A percentile compares a stretch with the other conserved stretches of the same genome.
phyloP scores from a whole-genome alignment of 345 rosid genomes.

The Cochlearia excelsa region DNA sequence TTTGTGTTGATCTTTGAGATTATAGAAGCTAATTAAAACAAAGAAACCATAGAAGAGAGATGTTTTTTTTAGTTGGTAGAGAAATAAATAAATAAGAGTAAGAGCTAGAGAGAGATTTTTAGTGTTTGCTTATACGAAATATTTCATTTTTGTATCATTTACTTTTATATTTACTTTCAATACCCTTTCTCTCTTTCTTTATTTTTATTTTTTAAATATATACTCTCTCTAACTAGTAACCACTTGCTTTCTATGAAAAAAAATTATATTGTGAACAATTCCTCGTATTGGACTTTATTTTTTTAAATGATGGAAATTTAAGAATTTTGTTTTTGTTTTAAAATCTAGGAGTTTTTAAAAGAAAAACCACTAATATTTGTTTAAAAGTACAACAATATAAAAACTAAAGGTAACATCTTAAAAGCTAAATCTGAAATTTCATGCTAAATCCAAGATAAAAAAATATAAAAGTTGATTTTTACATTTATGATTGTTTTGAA shows the following conservation, averaged over 20 bases:
- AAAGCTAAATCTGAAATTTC: too few relatives aligned
- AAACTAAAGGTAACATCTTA: too few relatives aligned
- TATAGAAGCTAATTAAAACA: slow-evolving; percentile 32
- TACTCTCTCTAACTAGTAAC: slow-evolving; percentile 38
- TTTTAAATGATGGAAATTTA: slow-evolving; percentile 3
- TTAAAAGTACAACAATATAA: too few relatives aligned
- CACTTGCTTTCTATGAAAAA: slow-evolving; percentile 45
- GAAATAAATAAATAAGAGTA: slow-evolving; percentile 25
- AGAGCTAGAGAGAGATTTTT: slow-evolving; percentile 27
- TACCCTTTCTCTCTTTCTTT: slow-evolving; percentile 21
- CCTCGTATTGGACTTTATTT: slow-evolving; percentile 24
- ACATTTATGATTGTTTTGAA: too few relatives aligned
- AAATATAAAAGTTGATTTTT: too few relatives aligned
- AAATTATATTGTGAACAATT: slow-evolving; percentile 37
- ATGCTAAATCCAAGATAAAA: too few relatives aligned
- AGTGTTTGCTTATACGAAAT: slow-evolving; percentile 50
- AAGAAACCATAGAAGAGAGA: neutral
- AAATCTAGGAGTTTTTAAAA: too few relatives aligned
- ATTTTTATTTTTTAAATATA: slow-evolving; percentile 1
- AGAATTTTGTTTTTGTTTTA: too few relatives aligned
- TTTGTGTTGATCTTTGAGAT: too few relatives aligned
- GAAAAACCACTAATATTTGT: too few relatives aligned
- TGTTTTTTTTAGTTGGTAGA: slow-evolving; percentile 26
- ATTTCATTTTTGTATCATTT: slow-evolving; percentile 36
- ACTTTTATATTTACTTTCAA: slow-evolving; percentile 28